Evolutionary conservation across 345 rosid species (phyloP), one percentile per base, ranked within the genome.

Genomic region (Populus ilicifolia): DNA sequence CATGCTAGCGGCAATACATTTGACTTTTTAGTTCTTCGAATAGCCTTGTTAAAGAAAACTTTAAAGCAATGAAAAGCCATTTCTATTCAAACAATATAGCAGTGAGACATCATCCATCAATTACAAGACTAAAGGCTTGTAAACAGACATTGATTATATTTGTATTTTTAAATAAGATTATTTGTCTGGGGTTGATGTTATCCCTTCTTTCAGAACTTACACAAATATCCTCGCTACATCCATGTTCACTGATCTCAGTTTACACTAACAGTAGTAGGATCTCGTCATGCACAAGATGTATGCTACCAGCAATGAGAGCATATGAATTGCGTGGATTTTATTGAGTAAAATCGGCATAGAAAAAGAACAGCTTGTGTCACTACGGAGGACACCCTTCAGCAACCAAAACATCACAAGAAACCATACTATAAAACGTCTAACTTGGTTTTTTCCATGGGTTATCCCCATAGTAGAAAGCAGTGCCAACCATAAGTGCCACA

Each of bases 401-500:
- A 69, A 13, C 21, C 18, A 62, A 25, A 76, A 61, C 35, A 17
- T 50, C 30, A 35, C 8, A 62, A 35, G 54, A 27, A 76, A 59
- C 27, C 33, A 44, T 61, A 39, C 13, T 12, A 21, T 14, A 44
- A 25, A 30, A 16, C 33, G 25, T 69, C 52, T 80, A 71, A 54
- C 36, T 59, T 4, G 78, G 12, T 71, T 75, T 83, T 46, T 89
- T 86, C 98, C 99, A 95, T 0, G 98, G 98, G 79, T 89, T 90
- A 23, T 90, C 97, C 36, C 92, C 98, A 25, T 95, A 93, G 89
- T 90, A 92, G 80, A 78, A 92, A 3, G 97, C 98, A n/a, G 97
- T 90, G 67, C 95, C 97, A 52, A 90, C 93, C 93, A 92, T 90
- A 36, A 92, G 84, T 0, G 93, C 97, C 21, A 92, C 95, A 0